phyloP scores from a whole-genome alignment of 2,329 filamentous ascomycete genomes.

The Penicillium thymicola region DNA sequence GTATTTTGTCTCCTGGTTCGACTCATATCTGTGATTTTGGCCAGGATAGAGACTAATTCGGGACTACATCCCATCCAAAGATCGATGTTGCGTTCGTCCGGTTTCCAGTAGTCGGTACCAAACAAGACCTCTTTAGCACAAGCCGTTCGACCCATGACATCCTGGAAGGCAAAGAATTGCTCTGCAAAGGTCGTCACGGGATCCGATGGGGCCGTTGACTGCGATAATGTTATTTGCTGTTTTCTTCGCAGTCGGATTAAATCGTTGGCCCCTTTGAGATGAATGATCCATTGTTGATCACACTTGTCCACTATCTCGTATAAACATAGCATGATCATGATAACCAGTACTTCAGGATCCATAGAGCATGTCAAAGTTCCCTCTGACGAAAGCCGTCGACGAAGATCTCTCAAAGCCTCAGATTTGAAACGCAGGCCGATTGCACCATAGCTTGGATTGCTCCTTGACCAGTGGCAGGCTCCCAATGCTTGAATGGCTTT shows the following conservation, averaged over 20 bases:
- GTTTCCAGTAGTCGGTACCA: slow-evolving; percentile 48
- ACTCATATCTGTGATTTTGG: slow-evolving; percentile 49
- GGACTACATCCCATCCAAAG: slow-evolving; percentile 52
- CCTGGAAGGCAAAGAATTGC: slow-evolving; percentile 52
- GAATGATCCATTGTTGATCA: slow-evolving; percentile 48
- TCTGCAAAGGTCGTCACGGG: slow-evolving; percentile 42
- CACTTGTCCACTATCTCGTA: slow-evolving; percentile 47
- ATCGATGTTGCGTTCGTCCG: slow-evolving; percentile 39
- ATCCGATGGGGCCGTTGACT: slow-evolving; percentile 14
- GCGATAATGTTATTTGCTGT: slow-evolving; percentile 10
- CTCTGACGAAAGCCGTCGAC: slow-evolving; percentile 30
- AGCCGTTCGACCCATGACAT: slow-evolving; percentile 51
- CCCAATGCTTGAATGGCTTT: slow-evolving; percentile 40
- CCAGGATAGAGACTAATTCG: slow-evolving; percentile 46
- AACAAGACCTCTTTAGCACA: slow-evolving; percentile 49
- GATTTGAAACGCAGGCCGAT: slow-evolving; percentile 39
- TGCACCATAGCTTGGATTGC: slow-evolving; percentile 29
- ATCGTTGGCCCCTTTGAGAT: slow-evolving; percentile 48
- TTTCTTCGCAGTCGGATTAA: slow-evolving; percentile 43
- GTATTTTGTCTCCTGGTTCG: slow-evolving; percentile 30
- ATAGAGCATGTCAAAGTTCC: slow-evolving; percentile 27
- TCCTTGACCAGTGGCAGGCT: slow-evolving; percentile 38
- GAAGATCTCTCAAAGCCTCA: slow-evolving; percentile 37
- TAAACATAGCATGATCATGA: slow-evolving; percentile 48
- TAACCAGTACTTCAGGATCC: slow-evolving; percentile 38